Evolutionary conservation across 75 land plant species (phyloP).

Genomic region (Azolla pinnata): DNA sequence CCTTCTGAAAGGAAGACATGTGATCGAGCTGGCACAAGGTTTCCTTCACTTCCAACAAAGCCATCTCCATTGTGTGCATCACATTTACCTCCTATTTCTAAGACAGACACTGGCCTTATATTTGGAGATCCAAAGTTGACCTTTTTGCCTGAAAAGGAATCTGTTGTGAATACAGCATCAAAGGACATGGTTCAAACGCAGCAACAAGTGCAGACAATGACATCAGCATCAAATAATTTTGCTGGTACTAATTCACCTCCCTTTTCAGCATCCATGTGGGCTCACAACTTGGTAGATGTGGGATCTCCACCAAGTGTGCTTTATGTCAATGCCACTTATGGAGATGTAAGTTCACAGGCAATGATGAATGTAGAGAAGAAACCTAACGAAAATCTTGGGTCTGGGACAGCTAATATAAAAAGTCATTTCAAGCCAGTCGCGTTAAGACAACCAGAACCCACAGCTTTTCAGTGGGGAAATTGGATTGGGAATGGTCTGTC

Average conservation of each 20-base stretch:
- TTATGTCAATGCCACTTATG: slow-evolving; percentile 7
- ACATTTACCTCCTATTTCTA: neutral
- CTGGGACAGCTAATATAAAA: slow-evolving; percentile 9
- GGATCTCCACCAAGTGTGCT: slow-evolving; percentile 7
- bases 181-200: neutral
- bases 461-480: slow-evolving; percentile 12
- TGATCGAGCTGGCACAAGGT: neutral
- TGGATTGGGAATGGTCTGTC: slow-evolving; percentile 16
- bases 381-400: neutral
- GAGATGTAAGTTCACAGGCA: slow-evolving; percentile 7
- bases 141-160: neutral
- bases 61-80: neutral
- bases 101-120: neutral
- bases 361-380: slow-evolving; percentile 8
- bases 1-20: too few relatives aligned
- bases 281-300: slow-evolving; percentile 13
- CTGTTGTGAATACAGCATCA: neutral
- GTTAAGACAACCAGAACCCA: slow-evolving; percentile 13
- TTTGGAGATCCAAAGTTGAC: slow-evolving; percentile 2
- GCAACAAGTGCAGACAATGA: too few relatives aligned
- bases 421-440: slow-evolving; percentile 14
- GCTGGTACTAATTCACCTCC: slow-evolving; percentile 22
- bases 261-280: slow-evolving; percentile 30
- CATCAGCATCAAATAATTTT: neutral
- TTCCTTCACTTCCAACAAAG: neutral